Base-by-base conservation (phyloP, 2,329 filamentous ascomycete genomes). In the Colletotrichum sp. region DNA sequence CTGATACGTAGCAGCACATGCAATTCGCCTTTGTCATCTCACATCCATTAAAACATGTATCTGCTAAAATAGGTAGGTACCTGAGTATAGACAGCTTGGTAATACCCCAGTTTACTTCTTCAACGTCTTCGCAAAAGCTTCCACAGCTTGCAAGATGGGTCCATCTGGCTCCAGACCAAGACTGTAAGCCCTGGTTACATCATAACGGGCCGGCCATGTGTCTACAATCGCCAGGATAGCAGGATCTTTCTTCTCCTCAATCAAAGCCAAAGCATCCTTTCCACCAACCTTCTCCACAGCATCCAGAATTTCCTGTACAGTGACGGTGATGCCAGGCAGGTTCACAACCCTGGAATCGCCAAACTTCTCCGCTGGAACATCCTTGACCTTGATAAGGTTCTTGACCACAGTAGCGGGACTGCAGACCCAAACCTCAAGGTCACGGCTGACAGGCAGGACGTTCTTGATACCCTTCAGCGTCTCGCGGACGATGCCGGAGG, bases 401-500 rank as follows among this genome's bases (percentile, higher is more conserved):
- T 81, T 75, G 7, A 89, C 85, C 4, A 89, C 81, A 0, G 84
- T 88, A 30, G 82, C 83, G 1, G 88, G 87, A 32, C 87, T 88
- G 79, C 87, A 89, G 3, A 89, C 81, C 87, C 88, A 89, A n/a
- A 87, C 85, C 43, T 85, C 83, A 70, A 88, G 85, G 4, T 82
- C 81, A 2, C 86, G 82, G 32, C 86, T 82, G 24, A 88, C 84
- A 28, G 88, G 85, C 5, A 89, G 83, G 6, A 88, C 79, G 28
- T 85, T 86, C 43, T 84, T 81, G 73, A 86, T 81, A 15, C 88
- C 88, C 64, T 89, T 85, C 12, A 92, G 81, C 0, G 91, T 90
- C 81, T 93, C 92, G 3, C 92, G 86, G 43, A 93, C 90, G 78
- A 93, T 93, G 2, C 91, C 92, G 4, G 87, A 91, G 1, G 91